Evolutionary conservation across 2,329 filamentous ascomycete genomes (phyloP).

Genomic region (Pyrenophora graminea): DNA sequence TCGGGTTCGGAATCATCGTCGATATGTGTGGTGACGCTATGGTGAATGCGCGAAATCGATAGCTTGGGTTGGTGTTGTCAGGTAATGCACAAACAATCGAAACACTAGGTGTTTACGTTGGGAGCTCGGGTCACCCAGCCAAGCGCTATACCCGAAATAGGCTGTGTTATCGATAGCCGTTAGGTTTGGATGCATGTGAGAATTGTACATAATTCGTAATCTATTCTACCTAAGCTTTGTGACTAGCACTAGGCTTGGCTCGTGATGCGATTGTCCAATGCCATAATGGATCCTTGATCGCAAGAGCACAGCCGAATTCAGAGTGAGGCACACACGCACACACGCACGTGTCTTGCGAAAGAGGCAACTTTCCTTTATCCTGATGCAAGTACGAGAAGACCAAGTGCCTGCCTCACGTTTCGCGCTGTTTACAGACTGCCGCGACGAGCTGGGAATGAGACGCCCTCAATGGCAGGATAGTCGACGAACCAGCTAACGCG

Average conservation of each 20-base stretch:
- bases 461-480: slow-evolving; percentile 79
- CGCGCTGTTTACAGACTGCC: slow-evolving; percentile 60
- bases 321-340: slow-evolving; percentile 1
- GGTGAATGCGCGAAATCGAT: slow-evolving; percentile 1
- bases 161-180: slow-evolving; percentile 11
- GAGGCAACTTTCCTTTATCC: slow-evolving; percentile 11
- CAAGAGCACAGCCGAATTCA: slow-evolving; percentile 32
- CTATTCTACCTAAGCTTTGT: slow-evolving; percentile 30
- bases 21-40: slow-evolving; percentile 28
- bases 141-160: slow-evolving; percentile 2
- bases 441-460: slow-evolving; percentile 74
- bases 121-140: slow-evolving; percentile 6
- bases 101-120: slow-evolving; percentile 12
- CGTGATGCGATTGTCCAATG: slow-evolving; percentile 21
- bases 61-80: slow-evolving; percentile 4
- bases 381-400: background rate
- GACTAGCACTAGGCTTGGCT: slow-evolving; percentile 31
- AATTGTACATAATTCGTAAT: slow-evolving; percentile 17
- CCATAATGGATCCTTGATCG: slow-evolving; percentile 25
- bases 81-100: slow-evolving; percentile 6
- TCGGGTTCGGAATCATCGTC: slow-evolving; percentile 27
- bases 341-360: slow-evolving; percentile 11
- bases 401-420: background rate
- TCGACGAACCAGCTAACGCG: slow-evolving; percentile 97
- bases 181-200: background rate